Evolutionary conservation across 2,329 filamentous ascomycete genomes (phyloP).

Genomic region (Saccharata proteae): DNA sequence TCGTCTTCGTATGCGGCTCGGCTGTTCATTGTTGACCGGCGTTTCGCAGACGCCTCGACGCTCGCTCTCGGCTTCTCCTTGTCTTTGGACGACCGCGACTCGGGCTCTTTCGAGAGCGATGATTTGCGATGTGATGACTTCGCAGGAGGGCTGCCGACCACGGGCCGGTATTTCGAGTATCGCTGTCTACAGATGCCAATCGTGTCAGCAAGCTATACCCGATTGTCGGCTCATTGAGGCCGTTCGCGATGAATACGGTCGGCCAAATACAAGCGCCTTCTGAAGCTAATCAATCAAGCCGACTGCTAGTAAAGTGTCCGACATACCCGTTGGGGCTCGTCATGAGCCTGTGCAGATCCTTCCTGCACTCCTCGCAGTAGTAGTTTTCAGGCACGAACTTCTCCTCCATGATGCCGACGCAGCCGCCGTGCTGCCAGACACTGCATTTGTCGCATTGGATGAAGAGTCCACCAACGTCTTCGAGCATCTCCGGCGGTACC

Average conservation of each 20-base stretch:
- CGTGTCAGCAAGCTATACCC: slow-evolving; percentile 5
- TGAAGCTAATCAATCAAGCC: neutral
- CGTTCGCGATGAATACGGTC: neutral
- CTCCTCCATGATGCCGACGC: slow-evolving; percentile 93
- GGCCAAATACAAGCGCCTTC: neutral
- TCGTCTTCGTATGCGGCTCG: slow-evolving; percentile 93
- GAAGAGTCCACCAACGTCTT: slow-evolving; percentile 88
- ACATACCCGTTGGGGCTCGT: slow-evolving; percentile 75
- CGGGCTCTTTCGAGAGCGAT: slow-evolving; percentile 52
- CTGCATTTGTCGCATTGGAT: slow-evolving; percentile 95
- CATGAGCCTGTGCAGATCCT: slow-evolving; percentile 78
- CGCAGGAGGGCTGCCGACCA: slow-evolving; percentile 39
- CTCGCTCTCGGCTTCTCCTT: slow-evolving; percentile 43
- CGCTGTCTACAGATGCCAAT: slow-evolving; percentile 36
- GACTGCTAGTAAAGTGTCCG: no score
- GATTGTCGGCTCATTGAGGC: no score
- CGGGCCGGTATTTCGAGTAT: slow-evolving; percentile 52
- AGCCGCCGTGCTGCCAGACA: slow-evolving; percentile 97
- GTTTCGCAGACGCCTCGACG: slow-evolving; percentile 56
- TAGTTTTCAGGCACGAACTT: slow-evolving; percentile 81
- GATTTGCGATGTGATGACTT: slow-evolving; percentile 46
- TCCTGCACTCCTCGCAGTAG: slow-evolving; percentile 90
- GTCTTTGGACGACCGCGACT: slow-evolving; percentile 42
- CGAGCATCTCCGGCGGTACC: slow-evolving; percentile 39
- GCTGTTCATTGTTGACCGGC: slow-evolving; percentile 95